Conservation (phyloP, 495 filamentous ascomycete genomes). For the Penicillium canescens region DNA sequence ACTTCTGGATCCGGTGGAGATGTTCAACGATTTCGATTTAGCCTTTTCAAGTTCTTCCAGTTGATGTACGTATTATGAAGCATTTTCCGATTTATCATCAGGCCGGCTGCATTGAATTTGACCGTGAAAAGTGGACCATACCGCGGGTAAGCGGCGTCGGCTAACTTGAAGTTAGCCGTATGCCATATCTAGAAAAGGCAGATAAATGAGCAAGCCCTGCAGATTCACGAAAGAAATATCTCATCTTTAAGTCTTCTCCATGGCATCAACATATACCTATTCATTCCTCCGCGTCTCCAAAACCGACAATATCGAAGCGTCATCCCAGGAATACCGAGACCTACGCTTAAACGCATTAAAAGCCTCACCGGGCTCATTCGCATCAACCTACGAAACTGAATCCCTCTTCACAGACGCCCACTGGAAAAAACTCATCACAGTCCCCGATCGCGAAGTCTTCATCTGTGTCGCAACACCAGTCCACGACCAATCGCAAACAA, state of each 20-base stretch:
- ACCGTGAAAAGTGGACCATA: background rate
- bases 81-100: background rate
- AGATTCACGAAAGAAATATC: background rate
- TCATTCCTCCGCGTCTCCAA: slow-evolving; percentile 19
- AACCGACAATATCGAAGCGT: slow-evolving; percentile 4
- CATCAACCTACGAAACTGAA: no score
- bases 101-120: background rate
- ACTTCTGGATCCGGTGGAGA: slow-evolving; percentile 29
- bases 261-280: slow-evolving; percentile 9
- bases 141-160: slow-evolving; percentile 2
- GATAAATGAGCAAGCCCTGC: background rate
- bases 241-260: background rate
- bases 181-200: background rate
- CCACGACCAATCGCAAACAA: no score
- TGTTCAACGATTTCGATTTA: slow-evolving; percentile 20
- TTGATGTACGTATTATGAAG: background rate
- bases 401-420: no score
- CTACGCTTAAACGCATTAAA: slow-evolving; percentile 8
- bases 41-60: slow-evolving; percentile 4
- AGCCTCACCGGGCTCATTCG: no score
- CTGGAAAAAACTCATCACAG: no score
- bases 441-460: no score
- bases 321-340: slow-evolving; percentile 24
- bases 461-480: no score
- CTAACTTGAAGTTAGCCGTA: slow-evolving; percentile 13